A percentile compares a stretch with the other conserved stretches of the same genome.
Conservation (phyloP, 257 asterid species). For the Nyctanthes arbortristis region DNA sequence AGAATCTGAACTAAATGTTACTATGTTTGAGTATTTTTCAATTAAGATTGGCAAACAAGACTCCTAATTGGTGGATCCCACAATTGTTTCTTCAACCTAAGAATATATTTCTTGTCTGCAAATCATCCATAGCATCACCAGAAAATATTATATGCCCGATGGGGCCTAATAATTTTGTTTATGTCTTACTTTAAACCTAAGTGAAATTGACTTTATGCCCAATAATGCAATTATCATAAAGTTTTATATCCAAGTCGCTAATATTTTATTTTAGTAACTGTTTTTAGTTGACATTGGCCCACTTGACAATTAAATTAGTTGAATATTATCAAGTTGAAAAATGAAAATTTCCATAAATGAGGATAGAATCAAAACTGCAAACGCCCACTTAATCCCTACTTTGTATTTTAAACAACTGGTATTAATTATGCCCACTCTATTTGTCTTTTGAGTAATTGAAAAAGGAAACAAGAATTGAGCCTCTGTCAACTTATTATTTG, state of each 20-base stretch:
- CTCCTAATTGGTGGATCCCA: not conserved
- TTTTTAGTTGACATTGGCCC: slow-evolving; percentile 6
- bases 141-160: not conserved
- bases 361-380: not conserved
- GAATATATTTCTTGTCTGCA: slow-evolving; percentile 20
- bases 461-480: not conserved
- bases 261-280: not conserved
- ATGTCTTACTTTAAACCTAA: slow-evolving; percentile 16
- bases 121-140: not conserved
- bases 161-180: not conserved
- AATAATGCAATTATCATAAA: slow-evolving; percentile 17
- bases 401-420: slow-evolving; percentile 3
- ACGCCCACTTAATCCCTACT: not conserved
- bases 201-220: slow-evolving; percentile 19
- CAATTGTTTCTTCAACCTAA: not conserved
- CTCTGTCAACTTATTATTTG: not conserved
- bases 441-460: not conserved
- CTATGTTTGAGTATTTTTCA: no score
- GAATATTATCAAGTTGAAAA: not conserved
- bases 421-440: not conserved
- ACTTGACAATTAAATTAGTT: not conserved
- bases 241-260: not conserved
- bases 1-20: no score
- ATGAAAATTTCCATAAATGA: not conserved
- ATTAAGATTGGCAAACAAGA: no score